These are phyloP conservation scores for Cajanus cajan DNA, from an alignment of 306 rosid genomes.

Conservation along the genomic window DNA sequence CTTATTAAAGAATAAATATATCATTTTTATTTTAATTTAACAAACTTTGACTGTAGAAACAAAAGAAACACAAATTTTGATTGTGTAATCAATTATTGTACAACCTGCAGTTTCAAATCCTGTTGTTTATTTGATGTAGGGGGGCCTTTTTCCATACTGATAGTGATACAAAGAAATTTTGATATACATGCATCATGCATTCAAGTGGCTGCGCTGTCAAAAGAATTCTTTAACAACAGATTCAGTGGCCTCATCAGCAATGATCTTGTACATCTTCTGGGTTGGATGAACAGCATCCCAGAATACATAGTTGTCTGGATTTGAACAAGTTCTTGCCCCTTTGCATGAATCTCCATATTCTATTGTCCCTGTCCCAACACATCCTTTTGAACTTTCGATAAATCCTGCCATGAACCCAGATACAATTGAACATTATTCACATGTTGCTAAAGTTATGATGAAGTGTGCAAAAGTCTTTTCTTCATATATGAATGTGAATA, in stretches of 20 bases:
- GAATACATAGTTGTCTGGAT: constrained; percentile 58
- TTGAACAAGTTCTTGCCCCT: constrained; percentile 49
- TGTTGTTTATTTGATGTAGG: background rate
- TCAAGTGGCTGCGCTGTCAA: background rate
- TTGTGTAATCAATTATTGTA: too few relatives aligned
- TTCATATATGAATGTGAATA: background rate
- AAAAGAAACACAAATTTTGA: too few relatives aligned
- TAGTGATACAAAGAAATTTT: background rate
- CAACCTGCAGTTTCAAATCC: background rate
- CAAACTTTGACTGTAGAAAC: background rate
- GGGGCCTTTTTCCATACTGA: background rate
- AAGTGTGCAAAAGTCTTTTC: too few relatives aligned
- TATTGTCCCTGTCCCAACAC: constrained; percentile 65
- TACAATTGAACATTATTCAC: too few relatives aligned
- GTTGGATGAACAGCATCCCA: constrained; percentile 95
- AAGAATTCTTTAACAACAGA: constrained; percentile 11
- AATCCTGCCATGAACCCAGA: constrained; percentile 42
- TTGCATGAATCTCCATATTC: constrained; percentile 70
- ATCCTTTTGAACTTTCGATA: constrained; percentile 56
- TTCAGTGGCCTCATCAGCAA: constrained; percentile 51
- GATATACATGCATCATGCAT: background rate
- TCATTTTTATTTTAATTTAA: background rate
- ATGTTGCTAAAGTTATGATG: too few relatives aligned
- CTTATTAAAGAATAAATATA: background rate
- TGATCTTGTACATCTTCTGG: constrained; percentile 55